Base-by-base conservation (phyloP, 2,329 filamentous ascomycete genomes). In the Neofusicoccum cordaticola region DNA sequence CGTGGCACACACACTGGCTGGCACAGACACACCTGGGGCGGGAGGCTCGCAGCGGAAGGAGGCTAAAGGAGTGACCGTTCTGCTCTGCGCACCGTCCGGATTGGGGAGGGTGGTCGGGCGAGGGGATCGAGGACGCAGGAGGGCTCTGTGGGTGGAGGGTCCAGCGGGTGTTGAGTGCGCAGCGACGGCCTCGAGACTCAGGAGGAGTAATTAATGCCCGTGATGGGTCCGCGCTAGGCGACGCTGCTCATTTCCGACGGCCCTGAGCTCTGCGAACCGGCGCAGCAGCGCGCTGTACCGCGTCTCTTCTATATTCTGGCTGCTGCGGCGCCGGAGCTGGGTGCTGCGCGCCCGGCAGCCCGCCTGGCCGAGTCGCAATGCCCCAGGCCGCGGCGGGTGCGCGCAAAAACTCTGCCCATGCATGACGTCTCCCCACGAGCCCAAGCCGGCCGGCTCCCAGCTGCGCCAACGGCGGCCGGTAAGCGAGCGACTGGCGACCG, bases 121-220 rank as follows among this genome's bases (percentile, higher is more conserved):
- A 39, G 56, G 22, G 52, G 52, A 47, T 47, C 42, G 27, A 45
- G 17, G 41, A 60, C 56, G 42, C 41, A 45, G 56, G 19, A n/a
- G 31, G 50, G 50, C 31, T 52, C 27, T 52, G 37, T 31, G 50
- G 50, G 34, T 42, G 50, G 48, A 53, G 62, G 19, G 22, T 48
- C 31, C 7, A 37, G 53, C 37, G 53, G 31, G 63, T 65, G 53
- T 60, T 52, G 53, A 60, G 63, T 12, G 53, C 35, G 27, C 37
- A 34, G 41, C 12, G 35, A 35, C 35, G 22, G 27, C 15, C 35
- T n/a, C 52, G 53, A 44, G 50, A 51, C 61, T 63, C 48, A 63
- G 62, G 62, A 64, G 51, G 48, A 53, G 61, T 63, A 63, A 63
- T 63, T 63, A 63, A 63, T 63, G 50, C 61, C 61, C 61, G 61